Evolutionary conservation across 176 grass and related monocot genomes (phyloP), one percentile per base, ranked within the genome.

Genomic region (Zea mays): DNA sequence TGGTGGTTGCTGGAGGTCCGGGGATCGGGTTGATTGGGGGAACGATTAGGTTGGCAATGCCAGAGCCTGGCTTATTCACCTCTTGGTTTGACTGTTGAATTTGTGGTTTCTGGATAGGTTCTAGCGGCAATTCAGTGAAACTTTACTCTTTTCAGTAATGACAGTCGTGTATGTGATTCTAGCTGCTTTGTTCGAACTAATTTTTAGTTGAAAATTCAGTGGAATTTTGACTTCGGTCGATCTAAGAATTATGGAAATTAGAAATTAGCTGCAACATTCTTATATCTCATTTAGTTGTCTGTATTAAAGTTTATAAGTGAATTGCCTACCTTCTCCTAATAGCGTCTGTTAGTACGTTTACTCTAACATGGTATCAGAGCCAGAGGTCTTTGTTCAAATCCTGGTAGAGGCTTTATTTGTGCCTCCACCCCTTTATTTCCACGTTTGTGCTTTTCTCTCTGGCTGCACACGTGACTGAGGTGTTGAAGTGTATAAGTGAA

Each of bases 61-160:
- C 33, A 44, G 20, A 27, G 55, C 0, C 3, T 71, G 54, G 54
- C 40, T 82, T 44, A 35, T 67, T 37, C 0, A 59, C 58, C 48
- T 27, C 27, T 27, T 62, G 10, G 45, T 64, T 70, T 34, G 21
- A 6, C 65, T 76, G 39, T 6, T 69, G 67, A 61, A 72, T 73
- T 87, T 87, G n/a, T 16, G 42, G 42, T 77, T n/a, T 13, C 58
- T 73, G 13, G n/a, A 63, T 61, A 37, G 50, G 13, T 61, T 74
- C 3, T 27, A 27, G 27, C 27, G 27, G 27, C 27, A 27, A 27
- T 27, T 27, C 27, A 27, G 27, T 27, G 27, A 27, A 27, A 27
- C 27, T 27, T 27, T 52, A 13, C 19, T 15, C 7, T 51, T 84
- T 48, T 68, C 21, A 12, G 52, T 56, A 19, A 6, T 13, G 14